Conservation (phyloP, 2,329 filamentous ascomycete species). For the Diaporthe aspalathi region DNA sequence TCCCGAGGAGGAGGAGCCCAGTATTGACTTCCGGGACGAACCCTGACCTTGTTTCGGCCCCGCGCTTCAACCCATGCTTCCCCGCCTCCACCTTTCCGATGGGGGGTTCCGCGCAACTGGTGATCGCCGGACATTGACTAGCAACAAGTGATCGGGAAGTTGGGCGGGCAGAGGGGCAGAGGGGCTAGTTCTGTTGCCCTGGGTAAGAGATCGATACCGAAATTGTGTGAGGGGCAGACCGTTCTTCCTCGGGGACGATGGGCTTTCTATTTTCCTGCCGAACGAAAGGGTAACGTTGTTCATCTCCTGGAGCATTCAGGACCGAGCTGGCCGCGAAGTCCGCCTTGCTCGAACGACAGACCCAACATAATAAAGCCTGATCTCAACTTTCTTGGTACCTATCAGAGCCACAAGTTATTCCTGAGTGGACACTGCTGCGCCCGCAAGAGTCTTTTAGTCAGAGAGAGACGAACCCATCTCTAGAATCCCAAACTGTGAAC, state of each 20-base stretch:
- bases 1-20: not conserved
- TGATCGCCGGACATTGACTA: not conserved
- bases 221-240: not conserved
- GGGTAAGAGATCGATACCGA: not conserved
- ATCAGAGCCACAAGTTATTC: not conserved
- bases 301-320: not conserved
- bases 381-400: not conserved
- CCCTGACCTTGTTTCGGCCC: slow-evolving; percentile 16
- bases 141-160: not conserved
- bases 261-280: slow-evolving; percentile 10
- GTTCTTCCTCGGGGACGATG: not conserved
- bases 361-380: not conserved
- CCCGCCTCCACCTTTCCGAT: slow-evolving; percentile 23
- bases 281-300: not conserved
- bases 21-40: not conserved
- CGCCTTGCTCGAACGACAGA: not conserved
- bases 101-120: not conserved
- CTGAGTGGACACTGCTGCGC: not conserved
- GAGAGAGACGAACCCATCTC: not conserved
- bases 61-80: slow-evolving; percentile 4
- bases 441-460: not conserved
- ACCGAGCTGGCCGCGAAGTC: slow-evolving; percentile 8
- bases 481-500: not conserved
- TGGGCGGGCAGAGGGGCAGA: slow-evolving; percentile 1
- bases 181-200: not conserved